These are phyloP conservation scores for Niebla homalea DNA, from an alignment of 495 filamentous ascomycete species.

Conservation along the genomic window DNA sequence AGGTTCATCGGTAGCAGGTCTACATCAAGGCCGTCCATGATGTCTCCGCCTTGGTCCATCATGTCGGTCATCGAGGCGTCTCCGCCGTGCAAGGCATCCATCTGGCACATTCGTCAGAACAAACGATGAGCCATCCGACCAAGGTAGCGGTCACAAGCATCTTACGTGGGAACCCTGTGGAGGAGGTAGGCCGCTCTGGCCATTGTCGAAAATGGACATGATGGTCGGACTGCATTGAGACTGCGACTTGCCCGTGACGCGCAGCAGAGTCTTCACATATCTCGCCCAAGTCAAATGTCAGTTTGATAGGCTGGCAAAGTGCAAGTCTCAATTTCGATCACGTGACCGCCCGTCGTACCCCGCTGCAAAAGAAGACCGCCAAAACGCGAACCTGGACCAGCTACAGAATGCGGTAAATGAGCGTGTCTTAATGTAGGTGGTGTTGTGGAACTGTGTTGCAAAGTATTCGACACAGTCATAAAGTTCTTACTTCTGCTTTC, in stretches of 20 bases:
- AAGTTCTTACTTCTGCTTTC: too few species aligned
- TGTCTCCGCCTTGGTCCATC: conserved; percentile 21
- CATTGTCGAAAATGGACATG: conserved; percentile 18
- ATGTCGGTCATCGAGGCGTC: conserved; percentile 28
- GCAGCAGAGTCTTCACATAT: too few species aligned
- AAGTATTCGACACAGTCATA: too few species aligned
- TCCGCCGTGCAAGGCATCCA: conserved; percentile 12
- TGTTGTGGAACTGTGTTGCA: too few species aligned
- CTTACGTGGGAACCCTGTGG: conserved; percentile 5
- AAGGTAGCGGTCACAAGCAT: background rate
- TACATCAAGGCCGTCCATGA: conserved; percentile 20
- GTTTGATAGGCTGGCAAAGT: too few species aligned
- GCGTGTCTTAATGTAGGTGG: too few species aligned
- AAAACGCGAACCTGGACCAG: too few species aligned
- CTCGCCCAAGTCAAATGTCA: too few species aligned
- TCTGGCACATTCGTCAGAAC: conserved; percentile 3
- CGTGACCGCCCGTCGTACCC: too few species aligned
- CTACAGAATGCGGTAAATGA: too few species aligned
- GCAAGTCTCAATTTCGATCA: too few species aligned
- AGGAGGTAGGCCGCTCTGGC: conserved; percentile 8
- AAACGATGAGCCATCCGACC: background rate
- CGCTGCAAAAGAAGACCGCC: too few species aligned
- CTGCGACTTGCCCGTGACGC: background rate
- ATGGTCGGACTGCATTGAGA: background rate
- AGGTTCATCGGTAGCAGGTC: conserved; percentile 22